Base-by-base conservation (phyloP, 225 moss, liverwort and hornwort species). In the Physcomitrium patens region DNA sequence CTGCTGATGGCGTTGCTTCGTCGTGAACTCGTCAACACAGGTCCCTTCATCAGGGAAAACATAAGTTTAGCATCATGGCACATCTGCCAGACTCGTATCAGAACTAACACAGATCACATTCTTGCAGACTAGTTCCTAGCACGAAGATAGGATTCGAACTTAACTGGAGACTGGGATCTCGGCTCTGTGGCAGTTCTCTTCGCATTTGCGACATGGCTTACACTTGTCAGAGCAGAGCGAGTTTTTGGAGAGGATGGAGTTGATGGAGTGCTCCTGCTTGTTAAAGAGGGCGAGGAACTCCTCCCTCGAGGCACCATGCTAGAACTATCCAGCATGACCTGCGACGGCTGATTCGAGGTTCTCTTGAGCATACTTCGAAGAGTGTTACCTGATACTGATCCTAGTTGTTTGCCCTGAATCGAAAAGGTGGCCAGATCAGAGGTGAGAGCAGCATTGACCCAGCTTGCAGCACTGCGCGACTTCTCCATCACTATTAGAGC, bases 141-240 rank as follows among this genome's bases (percentile, higher is more conserved):
- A 47, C 22, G 51, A 46, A 69, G 63, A 58, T 20, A 26, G 1
- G 15, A 41, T 14, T 8, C 1, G 59, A 63, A 60, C 78, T 75
- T 84, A 74, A 96, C 84, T 76, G 96, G 94, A 67, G 96, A 96
- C 26, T 85, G 83, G 48, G 90, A 72, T 75, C 92, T 88, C 15
- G 79, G 68, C 20, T 96, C 94, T 12, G 81, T 82, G 54, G 81
- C 82, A 42, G 76, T 68, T 26, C 91, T 78, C 79, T 87, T 96
- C 48, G 92, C 92, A 43, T 88, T 86, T 10, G 67, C 78, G 28
- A 80, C 70, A 60, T 89, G 86, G 19, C 81, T 60, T 48, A 91
- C 88, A 12, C 92, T 86, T 15, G 92, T 88, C 68, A 96, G 60
- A 3, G 91, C 92, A 19, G 91, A 84, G 9, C 96, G 80, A 10